Conservation (phyloP, 2,329 filamentous ascomycete species). For the Trichoderma breve region DNA sequence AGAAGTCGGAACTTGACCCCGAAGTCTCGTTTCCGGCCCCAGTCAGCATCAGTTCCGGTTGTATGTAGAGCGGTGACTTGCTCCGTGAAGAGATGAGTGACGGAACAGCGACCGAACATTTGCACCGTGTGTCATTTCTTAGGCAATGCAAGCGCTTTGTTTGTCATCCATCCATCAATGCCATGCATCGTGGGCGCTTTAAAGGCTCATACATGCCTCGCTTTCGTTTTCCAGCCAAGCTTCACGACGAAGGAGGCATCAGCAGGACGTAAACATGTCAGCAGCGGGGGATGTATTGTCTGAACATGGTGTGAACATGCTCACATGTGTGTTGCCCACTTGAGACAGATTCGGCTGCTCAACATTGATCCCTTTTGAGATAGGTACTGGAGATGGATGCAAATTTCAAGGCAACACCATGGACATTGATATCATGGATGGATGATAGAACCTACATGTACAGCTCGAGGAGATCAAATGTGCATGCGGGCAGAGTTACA, state of each 20-base stretch:
- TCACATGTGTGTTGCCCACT: not conserved
- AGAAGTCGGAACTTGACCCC: not conserved
- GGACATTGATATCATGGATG: not conserved
- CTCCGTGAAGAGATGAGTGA: not conserved
- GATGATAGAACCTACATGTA: no score
- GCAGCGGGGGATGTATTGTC: not conserved
- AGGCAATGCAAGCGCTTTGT: not conserved
- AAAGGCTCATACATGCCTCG: not conserved
- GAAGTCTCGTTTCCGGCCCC: not conserved
- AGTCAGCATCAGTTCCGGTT: not conserved
- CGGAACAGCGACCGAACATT: not conserved
- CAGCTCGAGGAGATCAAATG: no score
- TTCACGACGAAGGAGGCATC: not conserved
- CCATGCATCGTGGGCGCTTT: not conserved
- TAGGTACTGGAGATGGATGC: not conserved
- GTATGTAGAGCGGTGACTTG: not conserved
- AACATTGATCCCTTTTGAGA: not conserved
- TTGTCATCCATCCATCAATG: not conserved
- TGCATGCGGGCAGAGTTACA: not conserved
- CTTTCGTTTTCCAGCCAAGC: not conserved
- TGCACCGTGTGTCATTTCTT: not conserved
- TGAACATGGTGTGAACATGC: not conserved
- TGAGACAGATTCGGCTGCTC: not conserved
- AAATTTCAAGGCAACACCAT: not conserved
- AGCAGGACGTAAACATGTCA: not conserved